Conservation (phyloP, 768 basidiomycete species). For the Candolleomyces efflorescens region DNA sequence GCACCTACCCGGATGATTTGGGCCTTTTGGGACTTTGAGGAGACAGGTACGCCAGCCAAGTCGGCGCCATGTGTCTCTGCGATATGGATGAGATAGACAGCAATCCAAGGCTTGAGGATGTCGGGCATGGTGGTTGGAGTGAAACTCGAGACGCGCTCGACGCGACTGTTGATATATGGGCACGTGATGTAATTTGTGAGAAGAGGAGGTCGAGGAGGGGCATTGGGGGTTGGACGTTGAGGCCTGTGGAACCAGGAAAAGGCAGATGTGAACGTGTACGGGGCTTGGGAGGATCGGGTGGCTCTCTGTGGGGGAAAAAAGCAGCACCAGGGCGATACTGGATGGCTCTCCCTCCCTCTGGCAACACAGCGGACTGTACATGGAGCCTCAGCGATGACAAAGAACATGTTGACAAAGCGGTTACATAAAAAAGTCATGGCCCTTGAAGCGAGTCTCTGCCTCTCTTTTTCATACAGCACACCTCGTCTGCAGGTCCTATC, state of each 20-base stretch:
- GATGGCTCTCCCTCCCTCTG: no score
- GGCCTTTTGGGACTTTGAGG: slow-evolving; percentile 42
- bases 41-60: slow-evolving; percentile 27
- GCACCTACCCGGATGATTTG: slow-evolving; percentile 52
- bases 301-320: no score
- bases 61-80: slow-evolving; percentile 52
- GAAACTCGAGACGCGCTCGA: neutral
- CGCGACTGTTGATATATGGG: neutral
- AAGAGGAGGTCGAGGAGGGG: neutral
- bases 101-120: slow-evolving; percentile 52
- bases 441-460: slow-evolving; percentile 10
- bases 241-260: no score
- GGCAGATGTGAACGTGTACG: no score
- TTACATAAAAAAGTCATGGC: slow-evolving; percentile 19
- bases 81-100: slow-evolving; percentile 42
- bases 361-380: no score
- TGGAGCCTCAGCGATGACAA: slow-evolving; percentile 29
- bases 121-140: slow-evolving; percentile 28
- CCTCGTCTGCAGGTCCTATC: neutral
- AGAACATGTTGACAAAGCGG: slow-evolving; percentile 28
- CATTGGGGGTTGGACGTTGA: neutral
- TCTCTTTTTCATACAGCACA: slow-evolving; percentile 13
- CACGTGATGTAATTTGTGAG: neutral
- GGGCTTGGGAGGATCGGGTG: no score
- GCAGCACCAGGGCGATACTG: no score